These are phyloP conservation scores for Nicotiana rustica DNA, from an alignment of 305 asterid species.

Conservation along the genomic window DNA sequence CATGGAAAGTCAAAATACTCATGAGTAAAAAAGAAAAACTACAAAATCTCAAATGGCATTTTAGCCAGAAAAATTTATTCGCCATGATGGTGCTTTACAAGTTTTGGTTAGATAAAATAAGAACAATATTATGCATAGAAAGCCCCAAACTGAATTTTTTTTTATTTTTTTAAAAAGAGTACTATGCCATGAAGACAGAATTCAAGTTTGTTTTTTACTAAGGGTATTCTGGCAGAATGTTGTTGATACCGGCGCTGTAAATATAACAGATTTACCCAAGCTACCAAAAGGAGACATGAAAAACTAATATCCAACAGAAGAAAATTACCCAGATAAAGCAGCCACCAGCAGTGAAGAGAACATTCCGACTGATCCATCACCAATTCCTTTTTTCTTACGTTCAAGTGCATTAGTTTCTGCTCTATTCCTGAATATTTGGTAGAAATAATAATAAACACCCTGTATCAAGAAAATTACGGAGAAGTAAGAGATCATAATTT, in stretches of 20 bases:
- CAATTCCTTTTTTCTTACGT: slow-evolving; percentile 71
- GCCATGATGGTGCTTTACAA: neutral
- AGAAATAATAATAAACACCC: slow-evolving; percentile 99
- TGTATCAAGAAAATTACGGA: slow-evolving; percentile 68
- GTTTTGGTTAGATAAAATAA: slow-evolving; percentile 20
- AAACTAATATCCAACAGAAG: slow-evolving; percentile 29
- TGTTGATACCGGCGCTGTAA: neutral
- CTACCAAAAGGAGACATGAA: neutral
- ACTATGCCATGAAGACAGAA: neutral
- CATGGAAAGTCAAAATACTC: slow-evolving; percentile 11
- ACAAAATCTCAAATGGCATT: slow-evolving; percentile 36
- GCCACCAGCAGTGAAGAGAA: slow-evolving; percentile 92
- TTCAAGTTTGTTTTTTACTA: neutral
- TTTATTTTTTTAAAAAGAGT: too few relatives aligned
- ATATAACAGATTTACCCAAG: neutral
- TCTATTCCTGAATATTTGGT: slow-evolving; percentile 96
- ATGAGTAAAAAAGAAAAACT: slow-evolving; percentile 38
- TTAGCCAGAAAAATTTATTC: slow-evolving; percentile 30
- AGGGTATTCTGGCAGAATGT: slow-evolving; percentile 2
- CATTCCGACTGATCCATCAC: slow-evolving; percentile 99
- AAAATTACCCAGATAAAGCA: slow-evolving; percentile 88
- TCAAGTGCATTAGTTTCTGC: slow-evolving; percentile 81
- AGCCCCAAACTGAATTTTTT: too few relatives aligned
- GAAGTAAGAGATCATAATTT: slow-evolving; percentile 54
- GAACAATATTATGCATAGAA: neutral